Conservation (phyloP, 2,329 filamentous ascomycete species). For the Penicillium capsulatum region DNA sequence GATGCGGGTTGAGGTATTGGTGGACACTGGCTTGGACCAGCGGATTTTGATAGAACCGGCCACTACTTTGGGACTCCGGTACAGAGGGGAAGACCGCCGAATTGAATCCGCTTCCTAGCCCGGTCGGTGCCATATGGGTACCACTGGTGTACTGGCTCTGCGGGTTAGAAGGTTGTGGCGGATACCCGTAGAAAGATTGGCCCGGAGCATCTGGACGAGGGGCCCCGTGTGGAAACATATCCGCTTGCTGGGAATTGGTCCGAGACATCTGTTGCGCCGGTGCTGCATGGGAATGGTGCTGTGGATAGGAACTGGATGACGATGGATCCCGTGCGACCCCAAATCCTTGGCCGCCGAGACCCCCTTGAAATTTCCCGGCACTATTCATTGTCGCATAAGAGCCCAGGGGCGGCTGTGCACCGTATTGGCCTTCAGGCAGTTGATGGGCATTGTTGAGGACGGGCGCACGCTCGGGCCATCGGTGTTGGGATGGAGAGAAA, state of each 20-base stretch:
- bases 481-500: constrained; percentile 9
- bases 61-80: background rate
- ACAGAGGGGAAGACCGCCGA: constrained; percentile 1
- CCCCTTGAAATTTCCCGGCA: constrained; percentile 2
- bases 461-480: constrained; percentile 12
- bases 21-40: constrained; percentile 7
- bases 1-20: constrained; percentile 14
- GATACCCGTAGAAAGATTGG: constrained; percentile 11
- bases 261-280: constrained; percentile 4
- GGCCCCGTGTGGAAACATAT: background rate
- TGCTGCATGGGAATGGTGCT: background rate
- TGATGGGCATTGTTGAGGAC: constrained; percentile 3
- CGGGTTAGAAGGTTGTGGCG: constrained; percentile 3
- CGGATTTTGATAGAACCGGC: constrained; percentile 13
- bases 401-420: background rate
- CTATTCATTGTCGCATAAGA: background rate
- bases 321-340: no score
- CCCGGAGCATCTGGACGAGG: background rate
- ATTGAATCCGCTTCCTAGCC: constrained; percentile 3
- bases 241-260: constrained; percentile 12
- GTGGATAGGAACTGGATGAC: no score
- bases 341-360: background rate
- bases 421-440: background rate
- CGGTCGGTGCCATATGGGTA: constrained; percentile 8
- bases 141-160: constrained; percentile 8